These are phyloP conservation scores for Microcyclosporella mali DNA, from an alignment of 2,329 filamentous ascomycete species.

Conservation along the genomic window DNA sequence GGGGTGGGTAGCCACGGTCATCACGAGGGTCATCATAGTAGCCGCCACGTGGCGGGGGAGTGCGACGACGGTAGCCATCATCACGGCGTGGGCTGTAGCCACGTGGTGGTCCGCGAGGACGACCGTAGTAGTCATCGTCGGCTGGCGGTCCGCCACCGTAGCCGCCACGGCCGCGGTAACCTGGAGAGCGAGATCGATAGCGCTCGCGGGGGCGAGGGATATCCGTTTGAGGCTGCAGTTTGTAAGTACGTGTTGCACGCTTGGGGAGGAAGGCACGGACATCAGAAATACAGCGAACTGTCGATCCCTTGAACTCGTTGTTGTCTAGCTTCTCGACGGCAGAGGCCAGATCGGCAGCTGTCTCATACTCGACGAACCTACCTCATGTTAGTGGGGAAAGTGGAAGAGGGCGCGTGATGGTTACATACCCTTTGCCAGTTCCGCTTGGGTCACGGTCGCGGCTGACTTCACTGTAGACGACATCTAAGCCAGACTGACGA, in stretches of 20 bases:
- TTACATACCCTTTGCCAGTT: conserved; percentile 60
- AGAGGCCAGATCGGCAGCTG: conserved; percentile 76
- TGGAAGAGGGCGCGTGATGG: not conserved
- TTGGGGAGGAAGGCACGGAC: conserved; percentile 44
- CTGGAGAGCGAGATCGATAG: conserved; percentile 68
- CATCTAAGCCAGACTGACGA: conserved; percentile 90
- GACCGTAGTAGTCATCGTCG: conserved; percentile 70
- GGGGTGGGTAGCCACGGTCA: conserved; percentile 53
- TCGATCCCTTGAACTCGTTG: conserved; percentile 84
- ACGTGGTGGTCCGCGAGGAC: conserved; percentile 65
- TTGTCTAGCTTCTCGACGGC: conserved; percentile 93
- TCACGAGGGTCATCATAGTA: conserved; percentile 84
- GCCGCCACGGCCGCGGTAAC: conserved; percentile 57
- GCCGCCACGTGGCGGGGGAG: conserved; percentile 58
- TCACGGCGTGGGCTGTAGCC: conserved; percentile 80
- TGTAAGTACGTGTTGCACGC: conserved; percentile 9
- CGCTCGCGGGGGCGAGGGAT: conserved; percentile 47
- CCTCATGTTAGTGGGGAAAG: not conserved
- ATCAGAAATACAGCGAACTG: conserved; percentile 80
- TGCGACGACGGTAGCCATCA: conserved; percentile 75
- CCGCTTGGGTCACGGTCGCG: conserved; percentile 71
- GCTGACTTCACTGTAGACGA: conserved; percentile 94
- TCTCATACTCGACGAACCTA: conserved; percentile 91
- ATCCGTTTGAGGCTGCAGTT: conserved; percentile 67
- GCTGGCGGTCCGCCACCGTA: conserved; percentile 55